A percentile compares a stretch with the other conserved stretches of the same genome.
These are phyloP conservation scores for Fomitopsis serialis DNA, from an alignment of 768 basidiomycete genomes.

Conservation along the genomic window DNA sequence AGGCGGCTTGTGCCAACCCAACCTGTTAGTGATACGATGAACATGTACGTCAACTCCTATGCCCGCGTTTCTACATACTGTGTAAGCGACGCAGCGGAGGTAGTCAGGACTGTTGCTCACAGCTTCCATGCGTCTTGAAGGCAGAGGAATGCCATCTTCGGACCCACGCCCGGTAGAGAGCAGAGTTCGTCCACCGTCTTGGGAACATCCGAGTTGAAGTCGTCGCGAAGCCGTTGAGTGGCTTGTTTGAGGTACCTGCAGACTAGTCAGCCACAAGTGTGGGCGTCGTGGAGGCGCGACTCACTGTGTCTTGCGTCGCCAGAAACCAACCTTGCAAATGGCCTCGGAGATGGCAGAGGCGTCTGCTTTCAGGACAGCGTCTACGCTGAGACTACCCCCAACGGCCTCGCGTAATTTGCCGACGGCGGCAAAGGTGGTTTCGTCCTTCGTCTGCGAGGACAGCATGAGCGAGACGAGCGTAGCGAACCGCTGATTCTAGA, in stretches of 20 bases:
- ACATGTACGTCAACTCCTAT: constrained; percentile 98
- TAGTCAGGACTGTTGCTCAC: constrained; percentile 33
- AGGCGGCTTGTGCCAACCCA: constrained; percentile 86
- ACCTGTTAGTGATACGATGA: constrained; percentile 87
- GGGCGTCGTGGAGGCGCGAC: constrained; percentile 18
- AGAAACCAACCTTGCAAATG: constrained; percentile 90
- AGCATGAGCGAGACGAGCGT: constrained; percentile 93
- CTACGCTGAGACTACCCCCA: constrained; percentile 74
- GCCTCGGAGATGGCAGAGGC: constrained; percentile 61
- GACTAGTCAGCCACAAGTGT: neutral
- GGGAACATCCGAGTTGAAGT: constrained; percentile 81
- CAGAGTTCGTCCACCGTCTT: constrained; percentile 39
- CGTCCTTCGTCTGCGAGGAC: constrained; percentile 93
- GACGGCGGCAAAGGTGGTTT: constrained; percentile 79
- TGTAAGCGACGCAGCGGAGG: neutral
- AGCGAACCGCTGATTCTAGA: constrained; percentile 73
- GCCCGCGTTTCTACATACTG: constrained; percentile 62
- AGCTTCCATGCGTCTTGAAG: constrained; percentile 83
- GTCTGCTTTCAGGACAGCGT: constrained; percentile 61
- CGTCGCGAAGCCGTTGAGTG: constrained; percentile 60
- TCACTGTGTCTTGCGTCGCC: constrained; percentile 81
- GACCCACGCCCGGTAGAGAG: constrained; percentile 86
- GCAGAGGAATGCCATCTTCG: constrained; percentile 91
- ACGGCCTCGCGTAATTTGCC: constrained; percentile 64
- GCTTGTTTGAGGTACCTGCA: constrained; percentile 70